Evolutionary conservation across 2,329 filamentous ascomycete species (phyloP).

Genomic region (Ophiostoma fasciatum): DNA sequence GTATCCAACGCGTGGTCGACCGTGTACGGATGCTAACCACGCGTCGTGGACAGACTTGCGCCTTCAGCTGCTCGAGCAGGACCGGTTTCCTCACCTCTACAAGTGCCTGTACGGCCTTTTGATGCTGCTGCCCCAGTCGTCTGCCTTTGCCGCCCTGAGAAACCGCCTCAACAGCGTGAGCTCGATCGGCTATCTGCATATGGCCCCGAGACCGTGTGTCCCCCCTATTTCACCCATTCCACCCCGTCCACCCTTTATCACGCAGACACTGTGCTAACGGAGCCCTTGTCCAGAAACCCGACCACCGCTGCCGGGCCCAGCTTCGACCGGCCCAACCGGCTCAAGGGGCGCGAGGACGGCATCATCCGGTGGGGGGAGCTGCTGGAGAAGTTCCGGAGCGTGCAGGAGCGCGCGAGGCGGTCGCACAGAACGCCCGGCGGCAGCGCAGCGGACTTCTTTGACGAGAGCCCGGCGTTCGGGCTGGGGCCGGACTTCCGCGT

Average conservation of each 20-base stretch:
- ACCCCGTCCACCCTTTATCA: too few relatives aligned
- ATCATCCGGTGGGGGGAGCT: slow-evolving; percentile 85
- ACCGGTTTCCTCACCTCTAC: slow-evolving; percentile 88
- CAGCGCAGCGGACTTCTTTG: slow-evolving; percentile 22
- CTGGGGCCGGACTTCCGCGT: slow-evolving; percentile 21
- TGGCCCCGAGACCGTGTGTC: slow-evolving; percentile 61
- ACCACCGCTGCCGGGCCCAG: slow-evolving; percentile 35
- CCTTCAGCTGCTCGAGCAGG: slow-evolving; percentile 86
- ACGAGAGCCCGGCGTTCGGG: slow-evolving; percentile 30
- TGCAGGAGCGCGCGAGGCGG: slow-evolving; percentile 73
- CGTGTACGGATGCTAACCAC: too few relatives aligned
- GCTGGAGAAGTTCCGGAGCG: slow-evolving; percentile 82
- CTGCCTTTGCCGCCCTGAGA: slow-evolving; percentile 89
- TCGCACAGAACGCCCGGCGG: slow-evolving; percentile 45
- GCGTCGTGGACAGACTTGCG: slow-evolving; percentile 60
- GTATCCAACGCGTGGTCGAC: too few relatives aligned
- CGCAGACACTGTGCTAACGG: neutral
- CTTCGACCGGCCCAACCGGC: slow-evolving; percentile 59
- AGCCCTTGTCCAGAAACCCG: slow-evolving; percentile 24
- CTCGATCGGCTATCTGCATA: slow-evolving; percentile 89
- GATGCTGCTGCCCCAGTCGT: slow-evolving; percentile 97
- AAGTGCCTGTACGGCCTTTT: slow-evolving; percentile 94
- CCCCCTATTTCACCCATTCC: too few relatives aligned
- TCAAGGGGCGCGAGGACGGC: slow-evolving; percentile 70
- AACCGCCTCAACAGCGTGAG: slow-evolving; percentile 95